Conservation (phyloP, 371 early-diverging fungal genomes). For the Mucor saturninus region DNA sequence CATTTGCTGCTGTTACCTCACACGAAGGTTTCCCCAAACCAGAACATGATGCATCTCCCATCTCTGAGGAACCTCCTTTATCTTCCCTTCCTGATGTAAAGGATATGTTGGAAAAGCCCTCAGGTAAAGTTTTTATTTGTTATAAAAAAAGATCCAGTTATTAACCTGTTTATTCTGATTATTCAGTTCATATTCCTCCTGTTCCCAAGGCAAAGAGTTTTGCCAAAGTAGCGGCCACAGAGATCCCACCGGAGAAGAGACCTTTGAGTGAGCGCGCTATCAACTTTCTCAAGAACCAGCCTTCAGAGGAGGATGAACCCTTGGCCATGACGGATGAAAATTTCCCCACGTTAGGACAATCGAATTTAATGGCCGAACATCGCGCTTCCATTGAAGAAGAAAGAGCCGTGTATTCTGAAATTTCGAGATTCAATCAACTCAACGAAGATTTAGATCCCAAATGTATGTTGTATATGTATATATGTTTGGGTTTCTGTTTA, state of each 20-base stretch:
- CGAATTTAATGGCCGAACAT: conserved; percentile 36
- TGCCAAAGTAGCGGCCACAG: conserved; percentile 47
- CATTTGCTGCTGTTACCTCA: conserved; percentile 45
- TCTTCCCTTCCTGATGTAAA: conserved; percentile 49
- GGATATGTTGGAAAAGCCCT: conserved; percentile 42
- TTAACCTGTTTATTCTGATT: background rate
- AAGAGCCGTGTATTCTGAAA: conserved; percentile 34
- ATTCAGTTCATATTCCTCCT: conserved; percentile 38
- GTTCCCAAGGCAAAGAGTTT: conserved; percentile 42
- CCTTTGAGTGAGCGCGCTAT: conserved; percentile 31
- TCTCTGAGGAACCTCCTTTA: conserved; percentile 12
- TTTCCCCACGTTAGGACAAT: conserved; percentile 43
- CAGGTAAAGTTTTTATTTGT: conserved; percentile 2
- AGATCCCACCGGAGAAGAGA: conserved; percentile 29
- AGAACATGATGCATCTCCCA: conserved; percentile 16
- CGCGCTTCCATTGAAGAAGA: conserved; percentile 27
- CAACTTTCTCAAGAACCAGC: conserved; percentile 18
- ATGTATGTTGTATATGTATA: background rate
- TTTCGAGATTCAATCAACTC: conserved; percentile 31
- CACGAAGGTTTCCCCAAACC: conserved; percentile 44
- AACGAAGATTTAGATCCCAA: conserved; percentile 8
- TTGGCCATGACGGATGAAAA: conserved; percentile 33
- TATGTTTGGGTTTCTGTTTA: too few species aligned
- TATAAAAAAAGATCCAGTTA: too few species aligned
- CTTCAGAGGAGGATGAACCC: conserved; percentile 17